Evolutionary conservation across 1,139 yeast species (phyloP).

Genomic region (Kodamaea ohmeri): DNA sequence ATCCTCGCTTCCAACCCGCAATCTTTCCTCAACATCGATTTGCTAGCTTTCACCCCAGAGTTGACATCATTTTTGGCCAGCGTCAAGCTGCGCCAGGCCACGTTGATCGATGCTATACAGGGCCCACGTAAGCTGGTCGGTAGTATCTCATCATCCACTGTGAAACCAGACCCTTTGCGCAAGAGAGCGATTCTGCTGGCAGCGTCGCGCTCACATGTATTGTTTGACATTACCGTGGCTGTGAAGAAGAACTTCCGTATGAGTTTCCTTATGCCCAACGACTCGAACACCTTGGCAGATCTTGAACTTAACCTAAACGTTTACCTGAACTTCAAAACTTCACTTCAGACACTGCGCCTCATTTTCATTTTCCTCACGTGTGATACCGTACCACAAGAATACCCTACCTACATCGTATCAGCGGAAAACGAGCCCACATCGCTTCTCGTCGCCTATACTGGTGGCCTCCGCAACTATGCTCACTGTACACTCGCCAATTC

Average conservation of each 20-base stretch:
- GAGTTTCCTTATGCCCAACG: slow-evolving; percentile 38
- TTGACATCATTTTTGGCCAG: slow-evolving; percentile 39
- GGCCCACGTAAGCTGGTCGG: slow-evolving; percentile 6
- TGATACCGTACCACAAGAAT: slow-evolving; percentile 15
- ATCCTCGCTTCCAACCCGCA: slow-evolving; percentile 37
- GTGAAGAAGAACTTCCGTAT: slow-evolving; percentile 41
- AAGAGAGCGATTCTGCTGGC: slow-evolving; percentile 3
- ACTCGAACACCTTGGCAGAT: slow-evolving; percentile 34
- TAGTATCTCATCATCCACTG: neutral
- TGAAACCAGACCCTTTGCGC: neutral
- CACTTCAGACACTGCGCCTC: slow-evolving; percentile 9
- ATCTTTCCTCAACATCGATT: slow-evolving; percentile 64
- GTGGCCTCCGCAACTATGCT: slow-evolving; percentile 43
- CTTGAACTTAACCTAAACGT: slow-evolving; percentile 36
- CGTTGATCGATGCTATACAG: slow-evolving; percentile 13
- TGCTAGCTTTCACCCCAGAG: slow-evolving; percentile 63
- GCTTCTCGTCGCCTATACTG: slow-evolving; percentile 36
- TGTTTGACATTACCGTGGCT: slow-evolving; percentile 32
- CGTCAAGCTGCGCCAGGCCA: slow-evolving; percentile 14
- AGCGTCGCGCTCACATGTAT: slow-evolving; percentile 12
- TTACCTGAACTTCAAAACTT: slow-evolving; percentile 28
- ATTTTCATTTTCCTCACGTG: slow-evolving; percentile 17
- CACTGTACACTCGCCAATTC: slow-evolving; percentile 41
- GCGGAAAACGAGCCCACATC: slow-evolving; percentile 27
- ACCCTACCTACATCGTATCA: slow-evolving; percentile 37